These are phyloP conservation scores for Elaeis guineensis DNA, from an alignment of 176 grass and related monocot genomes.

Conservation along the genomic window DNA sequence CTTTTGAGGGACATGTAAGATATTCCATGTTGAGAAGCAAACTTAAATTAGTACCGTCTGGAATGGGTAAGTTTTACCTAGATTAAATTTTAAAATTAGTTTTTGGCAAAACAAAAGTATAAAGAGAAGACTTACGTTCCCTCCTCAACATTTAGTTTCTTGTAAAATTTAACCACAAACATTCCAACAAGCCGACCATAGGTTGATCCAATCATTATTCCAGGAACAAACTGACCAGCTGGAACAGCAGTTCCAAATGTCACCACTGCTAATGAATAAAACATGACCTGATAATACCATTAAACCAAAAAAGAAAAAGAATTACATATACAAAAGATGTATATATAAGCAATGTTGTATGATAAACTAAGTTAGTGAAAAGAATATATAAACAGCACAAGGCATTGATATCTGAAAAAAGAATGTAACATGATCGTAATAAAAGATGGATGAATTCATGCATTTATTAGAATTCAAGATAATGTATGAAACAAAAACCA, in stretches of 20 bases:
- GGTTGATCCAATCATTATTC: slow-evolving; percentile 99
- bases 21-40: no score
- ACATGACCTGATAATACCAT: slow-evolving; percentile 67
- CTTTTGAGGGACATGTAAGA: no score
- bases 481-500: no score
- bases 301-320: slow-evolving; percentile 2
- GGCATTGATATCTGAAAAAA: no score
- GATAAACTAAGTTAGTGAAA: not conserved
- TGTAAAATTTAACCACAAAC: slow-evolving; percentile 89
- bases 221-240: slow-evolving; percentile 96
- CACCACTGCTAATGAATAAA: slow-evolving; percentile 87
- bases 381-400: no score
- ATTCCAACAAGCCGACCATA: slow-evolving; percentile 99
- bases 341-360: not conserved
- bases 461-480: no score
- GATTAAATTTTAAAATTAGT: no score
- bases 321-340: not conserved
- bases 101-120: no score
- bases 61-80: no score
- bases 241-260: slow-evolving; percentile 99
- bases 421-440: no score
- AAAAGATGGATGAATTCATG: no score
- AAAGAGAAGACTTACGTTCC: slow-evolving; percentile 69
- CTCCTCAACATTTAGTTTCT: slow-evolving; percentile 86
- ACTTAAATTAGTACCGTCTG: no score